phyloP scores from a whole-genome alignment of 2,329 filamentous ascomycete species.

The Truncatella angustata region DNA sequence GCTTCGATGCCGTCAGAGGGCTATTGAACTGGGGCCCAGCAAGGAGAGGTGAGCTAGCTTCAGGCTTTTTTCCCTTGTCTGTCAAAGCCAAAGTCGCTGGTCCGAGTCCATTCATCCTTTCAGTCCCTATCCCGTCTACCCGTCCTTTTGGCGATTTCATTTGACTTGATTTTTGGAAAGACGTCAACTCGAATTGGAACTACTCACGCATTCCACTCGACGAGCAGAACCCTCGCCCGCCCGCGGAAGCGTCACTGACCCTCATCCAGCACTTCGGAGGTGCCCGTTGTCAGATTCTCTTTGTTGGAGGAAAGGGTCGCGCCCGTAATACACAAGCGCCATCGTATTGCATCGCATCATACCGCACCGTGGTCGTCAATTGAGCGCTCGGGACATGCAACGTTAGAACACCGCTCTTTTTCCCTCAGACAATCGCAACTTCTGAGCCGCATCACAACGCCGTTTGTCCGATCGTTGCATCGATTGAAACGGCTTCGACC shows the following conservation, averaged over 20 bases:
- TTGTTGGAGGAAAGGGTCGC: background rate
- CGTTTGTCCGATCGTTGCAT: background rate
- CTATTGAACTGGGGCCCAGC: background rate
- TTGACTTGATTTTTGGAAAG: background rate
- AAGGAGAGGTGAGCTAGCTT: background rate
- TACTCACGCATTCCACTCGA: no score
- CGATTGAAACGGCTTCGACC: background rate
- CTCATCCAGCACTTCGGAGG: conserved; percentile 1
- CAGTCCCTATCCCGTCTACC: background rate
- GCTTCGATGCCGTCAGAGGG: conserved; percentile 5
- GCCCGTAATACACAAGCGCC: background rate
- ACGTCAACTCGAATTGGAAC: no score
- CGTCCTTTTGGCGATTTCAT: background rate
- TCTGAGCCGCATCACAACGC: background rate
- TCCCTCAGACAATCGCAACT: background rate
- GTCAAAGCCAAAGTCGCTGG: conserved; percentile 3
- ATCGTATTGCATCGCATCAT: no score
- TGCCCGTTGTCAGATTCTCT: background rate
- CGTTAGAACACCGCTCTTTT: background rate
- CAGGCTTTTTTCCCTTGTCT: background rate
- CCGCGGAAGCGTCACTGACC: background rate
- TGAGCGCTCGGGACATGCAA: background rate
- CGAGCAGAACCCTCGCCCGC: background rate
- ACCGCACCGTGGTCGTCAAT: background rate
- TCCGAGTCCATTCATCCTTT: conserved; percentile 4